Evolutionary conservation across 176 grass and related monocot genomes (phyloP), one percentile per base, ranked within the genome.

Genomic region (Bromus sterilis): DNA sequence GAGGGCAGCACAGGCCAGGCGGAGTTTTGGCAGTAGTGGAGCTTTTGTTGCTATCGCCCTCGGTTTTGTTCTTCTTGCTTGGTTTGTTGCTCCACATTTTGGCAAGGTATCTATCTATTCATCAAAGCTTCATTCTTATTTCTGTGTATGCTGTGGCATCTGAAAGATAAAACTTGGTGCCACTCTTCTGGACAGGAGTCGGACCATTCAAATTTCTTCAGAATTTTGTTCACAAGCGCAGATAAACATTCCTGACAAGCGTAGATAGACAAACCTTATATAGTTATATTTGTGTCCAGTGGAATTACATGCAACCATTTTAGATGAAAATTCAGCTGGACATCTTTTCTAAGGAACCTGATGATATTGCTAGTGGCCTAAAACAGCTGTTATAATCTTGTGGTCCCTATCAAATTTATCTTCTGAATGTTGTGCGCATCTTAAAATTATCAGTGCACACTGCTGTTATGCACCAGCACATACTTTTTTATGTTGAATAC

Each of bases 61-160:
- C 32, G 80, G 88, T 85, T 65, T 69, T 39, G 58, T 92, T 66
- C 82, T 88, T 72, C 81, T 98, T 77, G 82, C 89, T 51, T 98
- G 92, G 92, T 87, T 95, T 44, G 81, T 93, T 84, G 88, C 92
- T 83, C 86, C 95, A 79, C 92, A 85, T 78, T 78, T 98, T 87
- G 86, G 86, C 26, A 98, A 98, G 90, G 95, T 98, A 51, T 51
- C 0, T 18, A 83, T 85, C 67, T 33, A 65, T 79, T 21, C 10
- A 31, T 49, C 37, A 76, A 20, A 33, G 2, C 26, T 77, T 13
- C 37, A 20, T 78, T 87, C 35, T 48, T 71, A 28, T 36, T 9
- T 79, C 15, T 65, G 13, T 36, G 18, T 63, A 23, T 62, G 68
- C 11, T 49, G 10, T 81, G 28, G 49, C 48, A 34, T 76, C 73